Base-by-base conservation (phyloP, 805 yeast species). In the Blastobotrys americana region DNA sequence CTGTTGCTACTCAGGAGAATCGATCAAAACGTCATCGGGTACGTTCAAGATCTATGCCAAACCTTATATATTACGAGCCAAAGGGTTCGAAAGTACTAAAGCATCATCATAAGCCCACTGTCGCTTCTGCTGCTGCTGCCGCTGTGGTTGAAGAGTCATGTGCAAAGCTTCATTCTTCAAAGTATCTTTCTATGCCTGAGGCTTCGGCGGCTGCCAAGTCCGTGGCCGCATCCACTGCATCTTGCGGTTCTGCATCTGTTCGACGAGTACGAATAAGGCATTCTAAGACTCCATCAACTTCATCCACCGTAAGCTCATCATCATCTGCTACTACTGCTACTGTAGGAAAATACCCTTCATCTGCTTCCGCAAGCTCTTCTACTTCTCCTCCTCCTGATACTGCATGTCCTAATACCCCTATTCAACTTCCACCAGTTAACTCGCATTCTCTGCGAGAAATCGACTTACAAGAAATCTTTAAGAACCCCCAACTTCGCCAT, bases 401-500 rank as follows among this genome's bases (percentile, higher is more conserved):
- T 9, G 16, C 42, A 22, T 21, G 42, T 9, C 23, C 45, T 15
- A 34, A 21, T 16, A 27, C 44, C 19, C 46, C 42, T 36, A 33
- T 45, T 72, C 81, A 2, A 74, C 55, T 53, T 4, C 96, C 96
- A 3, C 96, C 96, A 1, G 85, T 85, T 39, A 84, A 84, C 64
- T 66, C 85, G 40, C 88, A 81, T 57, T 78, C 87, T 25, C 71
- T 89, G 53, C 79, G 82, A 54, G 96, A 87, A 60, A 84, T 89
- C 47, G 97, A 89, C 57, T 66, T 89, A 38, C 84, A 84, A 50
- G 95, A 87, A 59, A 89, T 90, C 43, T 71, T 89, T 54, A 85
- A 84, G 59, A 89, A 89, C 64, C 96, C 96, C 3, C 96, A 87
- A 61, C 69, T 89, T 45, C 76, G 97, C 51, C 97, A 89, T 63